Evolutionary conservation across 2,329 filamentous ascomycete genomes (phyloP).

Genomic region (Coleophoma cylindrospora): DNA sequence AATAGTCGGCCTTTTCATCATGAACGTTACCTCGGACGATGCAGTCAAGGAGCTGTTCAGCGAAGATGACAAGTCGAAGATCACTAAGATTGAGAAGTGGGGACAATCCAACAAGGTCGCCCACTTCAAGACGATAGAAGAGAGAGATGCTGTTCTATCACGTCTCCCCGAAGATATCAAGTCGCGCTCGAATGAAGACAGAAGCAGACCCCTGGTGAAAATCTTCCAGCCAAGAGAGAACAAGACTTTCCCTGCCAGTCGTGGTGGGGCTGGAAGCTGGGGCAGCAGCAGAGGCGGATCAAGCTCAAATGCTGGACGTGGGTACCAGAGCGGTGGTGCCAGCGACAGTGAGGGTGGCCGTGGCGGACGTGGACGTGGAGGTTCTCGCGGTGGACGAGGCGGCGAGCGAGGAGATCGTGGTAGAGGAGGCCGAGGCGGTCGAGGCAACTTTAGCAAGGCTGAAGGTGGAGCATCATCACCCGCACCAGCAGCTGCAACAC

Average conservation of each 20-base stretch:
- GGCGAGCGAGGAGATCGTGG: conserved; percentile 44
- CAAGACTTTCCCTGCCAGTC: conserved; percentile 46
- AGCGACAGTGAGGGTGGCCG: conserved; percentile 65
- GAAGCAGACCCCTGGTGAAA: conserved; percentile 76
- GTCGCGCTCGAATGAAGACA: conserved; percentile 63
- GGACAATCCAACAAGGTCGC: conserved; percentile 78
- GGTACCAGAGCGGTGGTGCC: conserved; percentile 81
- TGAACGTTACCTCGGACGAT: conserved; percentile 78
- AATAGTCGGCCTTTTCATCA: conserved; percentile 84
- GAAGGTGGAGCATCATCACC: conserved; percentile 46
- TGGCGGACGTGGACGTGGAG: conserved; percentile 51
- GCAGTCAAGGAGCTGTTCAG: conserved; percentile 77
- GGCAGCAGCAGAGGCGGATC: conserved; percentile 62
- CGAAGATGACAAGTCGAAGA: conserved; percentile 78
- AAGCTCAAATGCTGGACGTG: conserved; percentile 44
- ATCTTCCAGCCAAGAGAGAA: conserved; percentile 68
- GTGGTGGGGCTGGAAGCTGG: conserved; percentile 64
- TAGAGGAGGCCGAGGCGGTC: conserved; percentile 45
- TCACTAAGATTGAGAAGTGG: conserved; percentile 73
- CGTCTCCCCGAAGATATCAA: conserved; percentile 73
- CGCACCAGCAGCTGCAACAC: conserved; percentile 45
- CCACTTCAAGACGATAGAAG: conserved; percentile 74
- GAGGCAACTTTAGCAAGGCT: conserved; percentile 52
- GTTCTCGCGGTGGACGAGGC: conserved; percentile 47
- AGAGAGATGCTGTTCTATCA: conserved; percentile 74